phyloP scores from a whole-genome alignment of 1,284 basidiomycete genomes.

The Leucoagaricus sp. region DNA sequence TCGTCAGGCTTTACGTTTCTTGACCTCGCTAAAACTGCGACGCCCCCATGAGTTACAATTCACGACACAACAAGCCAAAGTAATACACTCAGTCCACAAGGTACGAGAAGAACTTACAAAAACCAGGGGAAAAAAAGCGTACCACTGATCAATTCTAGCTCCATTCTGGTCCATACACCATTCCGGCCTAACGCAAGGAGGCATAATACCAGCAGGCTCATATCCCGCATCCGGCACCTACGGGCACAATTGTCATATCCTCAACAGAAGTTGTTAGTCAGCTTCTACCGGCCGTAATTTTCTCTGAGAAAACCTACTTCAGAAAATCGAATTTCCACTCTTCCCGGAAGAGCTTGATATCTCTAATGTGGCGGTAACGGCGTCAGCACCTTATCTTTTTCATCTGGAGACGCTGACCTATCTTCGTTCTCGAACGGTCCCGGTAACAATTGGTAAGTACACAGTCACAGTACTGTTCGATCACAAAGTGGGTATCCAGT shows the following conservation, averaged over 20 bases:
- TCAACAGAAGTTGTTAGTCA: neutral
- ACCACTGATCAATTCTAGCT: conserved; percentile 28
- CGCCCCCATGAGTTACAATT: too few relatives aligned
- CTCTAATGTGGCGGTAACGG: too few relatives aligned
- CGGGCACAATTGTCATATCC: conserved; percentile 62
- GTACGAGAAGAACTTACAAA: too few relatives aligned
- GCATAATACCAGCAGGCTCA: conserved; percentile 53
- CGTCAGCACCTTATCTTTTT: too few relatives aligned
- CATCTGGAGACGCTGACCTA: conserved; percentile 27
- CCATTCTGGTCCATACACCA: conserved; percentile 48
- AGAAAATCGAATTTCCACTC: conserved; percentile 55
- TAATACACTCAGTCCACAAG: too few relatives aligned
- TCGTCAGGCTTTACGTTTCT: too few relatives aligned
- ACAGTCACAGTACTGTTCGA: conserved; percentile 46
- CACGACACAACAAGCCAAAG: too few relatives aligned
- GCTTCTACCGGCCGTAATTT: neutral
- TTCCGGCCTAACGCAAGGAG: conserved; percentile 45
- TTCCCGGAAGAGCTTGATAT: conserved; percentile 34
- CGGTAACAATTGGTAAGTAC: conserved; percentile 48
- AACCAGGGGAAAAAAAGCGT: too few relatives aligned
- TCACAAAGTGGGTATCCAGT: neutral
- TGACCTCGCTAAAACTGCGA: too few relatives aligned
- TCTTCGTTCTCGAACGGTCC: conserved; percentile 51
- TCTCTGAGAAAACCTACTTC: neutral
- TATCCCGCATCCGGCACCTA: conserved; percentile 57